Conservation (phyloP, 768 basidiomycete species). For the Russula sp. region DNA sequence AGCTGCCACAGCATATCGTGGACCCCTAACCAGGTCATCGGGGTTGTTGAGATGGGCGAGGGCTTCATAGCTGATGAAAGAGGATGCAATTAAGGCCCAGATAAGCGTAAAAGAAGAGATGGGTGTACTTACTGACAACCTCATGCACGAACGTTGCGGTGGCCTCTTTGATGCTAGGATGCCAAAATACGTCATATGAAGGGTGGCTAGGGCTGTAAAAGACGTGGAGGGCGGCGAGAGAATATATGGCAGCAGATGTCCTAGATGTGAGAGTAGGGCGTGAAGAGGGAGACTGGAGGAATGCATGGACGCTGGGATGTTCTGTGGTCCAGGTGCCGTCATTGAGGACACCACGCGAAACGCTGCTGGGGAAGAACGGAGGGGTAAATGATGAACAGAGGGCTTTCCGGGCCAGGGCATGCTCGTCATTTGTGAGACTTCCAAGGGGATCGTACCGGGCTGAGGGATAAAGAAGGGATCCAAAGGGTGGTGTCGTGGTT, state of each 20-base stretch:
- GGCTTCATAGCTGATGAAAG: constrained; percentile 9
- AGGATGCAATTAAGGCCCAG: background rate
- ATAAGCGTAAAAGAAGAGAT: background rate
- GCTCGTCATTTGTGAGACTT: constrained; percentile 11
- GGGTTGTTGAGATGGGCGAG: constrained; percentile 19
- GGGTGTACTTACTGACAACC: constrained; percentile 20
- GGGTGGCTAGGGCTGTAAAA: constrained; percentile 22
- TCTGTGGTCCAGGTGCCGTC: constrained; percentile 22
- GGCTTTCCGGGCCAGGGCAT: constrained; percentile 3
- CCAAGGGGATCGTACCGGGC: constrained; percentile 23
- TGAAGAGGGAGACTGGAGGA: constrained; percentile 14
- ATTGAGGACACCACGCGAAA: constrained; percentile 23
- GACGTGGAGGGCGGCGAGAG: constrained; percentile 21
- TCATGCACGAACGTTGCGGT: constrained; percentile 20
- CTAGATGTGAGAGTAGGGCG: constrained; percentile 13
- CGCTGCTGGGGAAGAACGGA: constrained; percentile 5
- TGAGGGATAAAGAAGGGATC: background rate
- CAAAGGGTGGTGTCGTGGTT: background rate
- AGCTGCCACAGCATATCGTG: constrained; percentile 24
- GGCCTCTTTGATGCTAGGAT: constrained; percentile 12
- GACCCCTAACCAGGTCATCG: constrained; percentile 21
- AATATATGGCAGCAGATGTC: constrained; percentile 19
- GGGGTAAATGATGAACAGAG: constrained; percentile 7
- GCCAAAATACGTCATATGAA: constrained; percentile 23
- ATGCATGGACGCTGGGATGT: constrained; percentile 21